These are phyloP conservation scores for Ophiostoma novo-ulmi DNA, from an alignment of 2,329 filamentous ascomycete species.

Conservation along the genomic window DNA sequence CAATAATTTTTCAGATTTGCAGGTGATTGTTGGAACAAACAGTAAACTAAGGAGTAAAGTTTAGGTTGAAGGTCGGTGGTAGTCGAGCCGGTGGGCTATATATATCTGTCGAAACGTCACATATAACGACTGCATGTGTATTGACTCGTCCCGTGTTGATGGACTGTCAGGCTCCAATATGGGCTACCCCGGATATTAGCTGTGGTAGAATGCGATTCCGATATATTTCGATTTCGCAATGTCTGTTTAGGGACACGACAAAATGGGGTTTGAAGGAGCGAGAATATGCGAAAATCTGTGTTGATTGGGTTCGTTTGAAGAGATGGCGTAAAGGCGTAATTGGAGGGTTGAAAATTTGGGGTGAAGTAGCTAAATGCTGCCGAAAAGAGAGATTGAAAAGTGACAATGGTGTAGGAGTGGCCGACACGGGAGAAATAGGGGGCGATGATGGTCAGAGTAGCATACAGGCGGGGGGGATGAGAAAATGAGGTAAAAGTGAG, in stretches of 20 bases:
- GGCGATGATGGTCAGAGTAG: not conserved
- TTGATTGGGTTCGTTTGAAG: not conserved
- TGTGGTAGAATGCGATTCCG: not conserved
- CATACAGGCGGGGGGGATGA: not conserved
- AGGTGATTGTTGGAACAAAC: not conserved
- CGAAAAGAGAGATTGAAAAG: not conserved
- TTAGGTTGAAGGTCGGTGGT: not conserved
- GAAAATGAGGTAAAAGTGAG: conserved; percentile 5
- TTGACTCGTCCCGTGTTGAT: not conserved
- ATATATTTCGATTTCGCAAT: conserved; percentile 1
- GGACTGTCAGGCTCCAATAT: not conserved
- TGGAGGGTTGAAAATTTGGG: not conserved
- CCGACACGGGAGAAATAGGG: conserved; percentile 2
- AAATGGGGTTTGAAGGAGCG: not conserved
- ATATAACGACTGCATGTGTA: conserved; percentile 11
- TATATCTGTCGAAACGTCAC: not conserved
- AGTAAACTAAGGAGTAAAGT: not conserved
- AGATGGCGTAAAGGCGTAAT: not conserved
- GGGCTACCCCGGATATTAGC: not conserved
- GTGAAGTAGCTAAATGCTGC: not conserved
- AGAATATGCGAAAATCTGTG: not conserved
- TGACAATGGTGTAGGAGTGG: not conserved
- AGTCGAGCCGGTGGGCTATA: not conserved
- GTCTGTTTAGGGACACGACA: not conserved
- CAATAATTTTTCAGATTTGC: not conserved